Evolutionary conservation across 1,284 basidiomycete genomes (phyloP), one percentile per base, ranked within the genome.

Genomic region (Peniophora sp.): DNA sequence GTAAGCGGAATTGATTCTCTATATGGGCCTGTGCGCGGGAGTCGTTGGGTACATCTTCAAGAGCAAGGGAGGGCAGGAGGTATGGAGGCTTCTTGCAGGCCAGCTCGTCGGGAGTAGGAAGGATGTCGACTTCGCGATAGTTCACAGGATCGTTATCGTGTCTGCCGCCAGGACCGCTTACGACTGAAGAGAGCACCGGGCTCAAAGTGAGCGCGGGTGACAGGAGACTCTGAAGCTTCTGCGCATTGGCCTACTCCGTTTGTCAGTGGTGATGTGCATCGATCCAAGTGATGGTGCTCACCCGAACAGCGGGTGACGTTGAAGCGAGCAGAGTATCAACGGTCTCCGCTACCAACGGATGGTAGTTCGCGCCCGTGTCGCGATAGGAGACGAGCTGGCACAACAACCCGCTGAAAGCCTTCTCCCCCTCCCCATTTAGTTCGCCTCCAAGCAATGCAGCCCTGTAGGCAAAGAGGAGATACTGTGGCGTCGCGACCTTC

Each of bases 81-180:
- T 79, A 84, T 0, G 83, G 66, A 0, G 51, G 55, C 42, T 73
- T 70, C 3, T 54, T 62, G 34, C 64, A 80, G 3, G 52, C 57
- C 9, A 83, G 62, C 57, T 85, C 83, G 39, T 78, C 74, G 0
- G 76, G 69, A 1, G 81, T 81, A 0, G 83, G 83, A 3, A 81
- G 64, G 35, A 85, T 79, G 20, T 75, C 63, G 17, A 85, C 79
- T 5, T 74, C 53, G 10, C 76, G 74, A 56, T 80, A 84, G 50
- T 83, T 70, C 6, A 62, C 64, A 48, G 76, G 76, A 58, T 85
- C 83, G 51, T 85, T 85, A 55, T 83, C 79, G 54, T 85, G 83
- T 10, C 83, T 69, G 1, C 83, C 83, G 0, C 83, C 83, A 0
- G 83, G 71, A 6, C 63, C 64, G 27, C 12, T 32, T 12, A 12